phyloP scores from a whole-genome alignment of 495 filamentous ascomycete genomes.

The Tuber borchii region DNA sequence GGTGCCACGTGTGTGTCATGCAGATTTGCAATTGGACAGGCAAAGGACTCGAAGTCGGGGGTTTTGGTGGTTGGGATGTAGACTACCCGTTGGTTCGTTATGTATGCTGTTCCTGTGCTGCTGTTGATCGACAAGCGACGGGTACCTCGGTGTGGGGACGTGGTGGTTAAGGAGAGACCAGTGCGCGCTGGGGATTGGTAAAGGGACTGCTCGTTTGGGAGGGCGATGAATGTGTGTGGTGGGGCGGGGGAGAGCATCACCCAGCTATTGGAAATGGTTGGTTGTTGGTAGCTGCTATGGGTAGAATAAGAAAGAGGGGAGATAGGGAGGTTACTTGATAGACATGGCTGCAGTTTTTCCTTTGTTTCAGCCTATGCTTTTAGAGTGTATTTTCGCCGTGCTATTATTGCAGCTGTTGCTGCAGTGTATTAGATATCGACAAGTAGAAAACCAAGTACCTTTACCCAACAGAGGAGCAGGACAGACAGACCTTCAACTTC shows the following conservation, averaged over 20 bases:
- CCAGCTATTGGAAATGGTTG: slow-evolving; percentile 52
- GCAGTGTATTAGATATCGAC: neutral
- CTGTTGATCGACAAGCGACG: slow-evolving; percentile 55
- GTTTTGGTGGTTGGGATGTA: slow-evolving; percentile 72
- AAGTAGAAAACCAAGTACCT: neutral
- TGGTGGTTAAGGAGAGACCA: slow-evolving; percentile 56
- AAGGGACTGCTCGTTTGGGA: slow-evolving; percentile 62
- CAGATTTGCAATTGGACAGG: slow-evolving; percentile 74
- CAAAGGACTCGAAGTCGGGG: slow-evolving; percentile 74
- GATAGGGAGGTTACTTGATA: slow-evolving; percentile 44
- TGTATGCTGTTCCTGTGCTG: slow-evolving; percentile 59
- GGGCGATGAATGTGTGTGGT: slow-evolving; percentile 57
- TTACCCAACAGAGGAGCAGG: neutral
- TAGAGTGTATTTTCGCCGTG: neutral
- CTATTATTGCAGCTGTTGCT: neutral
- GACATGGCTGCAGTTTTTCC: slow-evolving; percentile 40
- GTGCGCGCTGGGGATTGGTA: slow-evolving; percentile 69
- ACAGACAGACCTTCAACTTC: neutral
- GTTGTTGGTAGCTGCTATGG: slow-evolving; percentile 1
- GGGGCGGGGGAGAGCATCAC: slow-evolving; percentile 62
- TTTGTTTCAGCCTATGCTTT: neutral
- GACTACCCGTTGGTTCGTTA: slow-evolving; percentile 87
- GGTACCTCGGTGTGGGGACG: slow-evolving; percentile 52
- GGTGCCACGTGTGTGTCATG: slow-evolving; percentile 84
- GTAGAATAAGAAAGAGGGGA: neutral